Base-by-base conservation (phyloP, 306 rosid species). In the Nissolia schottii region DNA sequence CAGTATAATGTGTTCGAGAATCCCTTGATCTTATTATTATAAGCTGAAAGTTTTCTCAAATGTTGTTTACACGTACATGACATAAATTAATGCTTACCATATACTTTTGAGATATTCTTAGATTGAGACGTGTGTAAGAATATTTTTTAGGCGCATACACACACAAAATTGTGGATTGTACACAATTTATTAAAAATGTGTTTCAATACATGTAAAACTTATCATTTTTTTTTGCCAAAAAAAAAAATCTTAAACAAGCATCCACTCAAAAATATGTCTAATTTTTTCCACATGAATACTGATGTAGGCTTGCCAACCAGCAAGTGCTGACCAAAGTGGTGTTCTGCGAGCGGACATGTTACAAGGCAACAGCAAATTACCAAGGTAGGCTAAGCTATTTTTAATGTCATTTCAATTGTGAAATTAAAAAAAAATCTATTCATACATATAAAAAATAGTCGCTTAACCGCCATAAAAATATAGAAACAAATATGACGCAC, bases 281-380 rank as follows among this genome's bases (percentile, higher is more conserved):
- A 14, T 22, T 73, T 45, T 45, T 2, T 3, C n/a, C 19, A 51
- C 19, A 7, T 65, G 45, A 29, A 45, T 54, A n/a, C n/a, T n/a
- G n/a, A 67, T 56, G 60, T 38, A 92, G 98, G 89, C 88, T 16
- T 93, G 98, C 55, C 96, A 90, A 34, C 97, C 93, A 71, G 81
- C 97, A 54, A 81, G 79, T 22, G 75, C 28, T 15, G 87, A 70
- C 56, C 93, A 88, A 51, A 90, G 96, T 75, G 97, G 96, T 53
- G 96, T 93, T 73, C 77, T 83, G 41, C 67, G 90, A 75, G 96
- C 97, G 67, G 97, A 88, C 63, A 74, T 84, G 78, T 78, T 75
- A 31, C 77, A 50, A 16, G 81, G 79, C 74, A 85, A 54, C 78
- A 81, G 74, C 70, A 74, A 34, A 74, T n/a, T n/a, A n/a, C 85